Conservation (phyloP, 2,329 filamentous ascomycete species). For the Pleoardoris graminearum region DNA sequence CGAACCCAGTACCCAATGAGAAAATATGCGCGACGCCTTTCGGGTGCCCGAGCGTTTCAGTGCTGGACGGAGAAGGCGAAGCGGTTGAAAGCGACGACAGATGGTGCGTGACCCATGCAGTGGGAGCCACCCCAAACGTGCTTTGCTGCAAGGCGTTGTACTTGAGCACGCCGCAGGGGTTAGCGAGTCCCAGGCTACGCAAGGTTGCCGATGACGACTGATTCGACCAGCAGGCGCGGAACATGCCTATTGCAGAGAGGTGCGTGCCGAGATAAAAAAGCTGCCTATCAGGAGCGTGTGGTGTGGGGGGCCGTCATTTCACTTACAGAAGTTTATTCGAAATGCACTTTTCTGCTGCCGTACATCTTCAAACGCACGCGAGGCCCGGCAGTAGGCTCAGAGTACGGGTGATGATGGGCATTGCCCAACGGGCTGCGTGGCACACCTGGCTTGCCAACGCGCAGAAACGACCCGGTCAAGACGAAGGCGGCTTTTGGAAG, state of each 20-base stretch:
- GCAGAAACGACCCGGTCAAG: not conserved
- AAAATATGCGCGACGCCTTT: slow-evolving; percentile 9
- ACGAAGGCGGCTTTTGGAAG: slow-evolving; percentile 1
- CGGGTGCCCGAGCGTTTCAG: slow-evolving; percentile 12
- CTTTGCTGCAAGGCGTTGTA: slow-evolving; percentile 31
- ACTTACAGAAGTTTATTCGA: slow-evolving; percentile 25
- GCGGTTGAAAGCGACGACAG: slow-evolving; percentile 28
- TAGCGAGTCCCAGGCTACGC: slow-evolving; percentile 29
- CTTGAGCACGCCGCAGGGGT: slow-evolving; percentile 36
- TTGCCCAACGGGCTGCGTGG: slow-evolving; percentile 11
- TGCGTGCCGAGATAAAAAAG: slow-evolving; percentile 26
- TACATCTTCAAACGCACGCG: slow-evolving; percentile 11
- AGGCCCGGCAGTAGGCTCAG: not conserved
- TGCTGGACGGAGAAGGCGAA: slow-evolving; percentile 21
- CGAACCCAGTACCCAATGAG: slow-evolving; percentile 16
- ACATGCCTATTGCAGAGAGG: slow-evolving; percentile 29
- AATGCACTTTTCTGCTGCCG: slow-evolving; percentile 20
- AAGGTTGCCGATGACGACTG: slow-evolving; percentile 24
- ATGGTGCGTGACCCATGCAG: slow-evolving; percentile 15
- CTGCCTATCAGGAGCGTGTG: slow-evolving; percentile 31
- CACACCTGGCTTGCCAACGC: not conserved
- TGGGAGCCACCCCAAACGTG: slow-evolving; percentile 33
- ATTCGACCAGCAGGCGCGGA: slow-evolving; percentile 26
- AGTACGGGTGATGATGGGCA: slow-evolving; percentile 6
- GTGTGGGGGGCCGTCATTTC: slow-evolving; percentile 31